These are phyloP conservation scores for Colletotrichum sojae DNA, from an alignment of 2,329 filamentous ascomycete species.

Conservation along the genomic window DNA sequence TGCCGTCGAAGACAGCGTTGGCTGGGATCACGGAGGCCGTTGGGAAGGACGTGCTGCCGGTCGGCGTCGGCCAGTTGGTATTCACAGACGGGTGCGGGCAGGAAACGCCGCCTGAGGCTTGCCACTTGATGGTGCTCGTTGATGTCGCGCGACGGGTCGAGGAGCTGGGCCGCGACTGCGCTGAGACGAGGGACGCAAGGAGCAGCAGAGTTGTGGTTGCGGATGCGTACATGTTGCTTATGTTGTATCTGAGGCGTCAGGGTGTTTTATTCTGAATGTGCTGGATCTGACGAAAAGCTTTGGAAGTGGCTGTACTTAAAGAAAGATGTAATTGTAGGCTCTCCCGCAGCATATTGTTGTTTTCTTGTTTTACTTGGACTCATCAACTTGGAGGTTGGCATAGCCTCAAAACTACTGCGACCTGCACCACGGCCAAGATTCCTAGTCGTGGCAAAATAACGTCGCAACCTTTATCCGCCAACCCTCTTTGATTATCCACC, in stretches of 20 bases:
- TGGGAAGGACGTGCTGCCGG: constrained; percentile 20
- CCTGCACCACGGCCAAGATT: no score
- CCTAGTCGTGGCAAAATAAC: not conserved
- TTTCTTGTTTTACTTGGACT: not conserved
- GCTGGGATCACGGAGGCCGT: constrained; percentile 20
- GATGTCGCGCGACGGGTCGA: not conserved
- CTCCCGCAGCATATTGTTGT: not conserved
- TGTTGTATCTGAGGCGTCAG: not conserved
- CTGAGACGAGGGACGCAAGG: not conserved
- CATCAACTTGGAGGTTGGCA: not conserved
- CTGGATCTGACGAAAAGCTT: no score
- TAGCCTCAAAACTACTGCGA: not conserved
- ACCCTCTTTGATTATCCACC: not conserved
- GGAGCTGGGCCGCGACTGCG: constrained; percentile 17
- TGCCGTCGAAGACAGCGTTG: constrained; percentile 19
- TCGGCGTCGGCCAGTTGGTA: constrained; percentile 19
- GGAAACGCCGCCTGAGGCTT: constrained; percentile 27
- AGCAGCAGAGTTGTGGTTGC: not conserved
- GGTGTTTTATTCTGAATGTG: not conserved
- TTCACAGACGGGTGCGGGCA: constrained; percentile 27
- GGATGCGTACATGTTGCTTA: not conserved
- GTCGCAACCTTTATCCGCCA: not conserved
- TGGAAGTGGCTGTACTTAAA: not conserved
- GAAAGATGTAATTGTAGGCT: not conserved
- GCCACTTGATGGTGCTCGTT: constrained; percentile 29